Evolutionary conservation across 129 eudicot genomes (phyloP).

Genomic region (Pittosporum tobira): DNA sequence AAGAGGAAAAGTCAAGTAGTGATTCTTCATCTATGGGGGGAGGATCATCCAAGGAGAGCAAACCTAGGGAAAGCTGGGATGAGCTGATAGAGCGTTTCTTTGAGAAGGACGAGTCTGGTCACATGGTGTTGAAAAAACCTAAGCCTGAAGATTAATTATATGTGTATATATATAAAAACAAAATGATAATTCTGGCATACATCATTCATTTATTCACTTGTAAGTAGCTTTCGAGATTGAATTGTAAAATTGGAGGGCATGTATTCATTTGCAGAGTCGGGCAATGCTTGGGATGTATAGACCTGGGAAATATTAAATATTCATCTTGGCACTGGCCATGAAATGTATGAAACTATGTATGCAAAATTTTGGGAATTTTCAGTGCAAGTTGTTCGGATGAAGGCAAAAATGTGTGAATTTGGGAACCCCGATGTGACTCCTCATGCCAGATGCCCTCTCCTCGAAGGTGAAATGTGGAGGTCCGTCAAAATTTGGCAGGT

Average conservation of each 20-base stretch:
- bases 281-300: not conserved
- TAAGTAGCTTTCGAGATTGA: constrained; percentile 5
- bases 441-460: too few species aligned
- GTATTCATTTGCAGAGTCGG: not conserved
- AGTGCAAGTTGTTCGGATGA: too few species aligned
- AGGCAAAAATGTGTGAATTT: too few species aligned
- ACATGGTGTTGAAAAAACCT: constrained; percentile 38
- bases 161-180: constrained; percentile 5
- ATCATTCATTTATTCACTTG: constrained; percentile 18
- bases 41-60: constrained; percentile 34
- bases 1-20: constrained; percentile 23
- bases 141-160: constrained; percentile 22
- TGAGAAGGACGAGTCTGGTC: constrained; percentile 61
- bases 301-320: too few species aligned
- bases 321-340: too few species aligned
- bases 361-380: too few species aligned
- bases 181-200: not conserved
- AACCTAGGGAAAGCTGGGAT: constrained; percentile 55
- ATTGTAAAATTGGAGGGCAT: not conserved
- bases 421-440: too few species aligned
- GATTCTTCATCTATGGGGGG: constrained; percentile 28
- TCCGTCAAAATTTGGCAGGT: too few species aligned
- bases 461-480: too few species aligned
- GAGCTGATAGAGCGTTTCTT: constrained; percentile 56
- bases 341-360: too few species aligned